Evolutionary conservation across 441 rosid species (phyloP).

Genomic region (Bruguiera hainesii): DNA sequence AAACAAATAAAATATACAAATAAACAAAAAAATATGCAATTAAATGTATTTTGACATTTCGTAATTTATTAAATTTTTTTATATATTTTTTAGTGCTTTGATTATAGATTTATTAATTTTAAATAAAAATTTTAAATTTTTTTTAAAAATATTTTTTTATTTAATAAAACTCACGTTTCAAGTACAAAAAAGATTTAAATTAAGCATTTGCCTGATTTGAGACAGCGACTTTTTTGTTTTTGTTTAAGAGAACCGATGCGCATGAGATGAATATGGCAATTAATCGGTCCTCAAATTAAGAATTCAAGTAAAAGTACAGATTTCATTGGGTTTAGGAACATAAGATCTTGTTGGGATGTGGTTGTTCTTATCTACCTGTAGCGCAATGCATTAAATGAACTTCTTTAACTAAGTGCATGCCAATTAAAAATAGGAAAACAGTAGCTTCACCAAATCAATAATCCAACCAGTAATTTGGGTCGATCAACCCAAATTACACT

Average conservation of each 20-base stretch:
- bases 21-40: background rate
- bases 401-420: background rate
- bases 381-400: background rate
- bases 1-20: background rate
- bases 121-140: too few species aligned
- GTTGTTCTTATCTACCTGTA: background rate
- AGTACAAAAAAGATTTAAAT: too few species aligned
- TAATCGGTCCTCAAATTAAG: background rate
- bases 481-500: slow-evolving; percentile 10
- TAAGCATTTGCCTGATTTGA: background rate
- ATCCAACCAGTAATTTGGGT: background rate
- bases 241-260: background rate
- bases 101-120: background rate
- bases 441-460: too few species aligned
- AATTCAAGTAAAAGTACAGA: background rate
- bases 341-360: slow-evolving; percentile 13
- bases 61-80: too few species aligned
- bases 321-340: background rate
- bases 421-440: background rate
- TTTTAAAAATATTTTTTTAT: background rate
- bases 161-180: too few species aligned
- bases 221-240: background rate
- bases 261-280: slow-evolving; percentile 15
- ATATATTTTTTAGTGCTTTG: too few species aligned
- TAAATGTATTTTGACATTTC: background rate